These are phyloP conservation scores for Rhodotorula babjevae DNA, from an alignment of 768 basidiomycete species.

Conservation along the genomic window DNA sequence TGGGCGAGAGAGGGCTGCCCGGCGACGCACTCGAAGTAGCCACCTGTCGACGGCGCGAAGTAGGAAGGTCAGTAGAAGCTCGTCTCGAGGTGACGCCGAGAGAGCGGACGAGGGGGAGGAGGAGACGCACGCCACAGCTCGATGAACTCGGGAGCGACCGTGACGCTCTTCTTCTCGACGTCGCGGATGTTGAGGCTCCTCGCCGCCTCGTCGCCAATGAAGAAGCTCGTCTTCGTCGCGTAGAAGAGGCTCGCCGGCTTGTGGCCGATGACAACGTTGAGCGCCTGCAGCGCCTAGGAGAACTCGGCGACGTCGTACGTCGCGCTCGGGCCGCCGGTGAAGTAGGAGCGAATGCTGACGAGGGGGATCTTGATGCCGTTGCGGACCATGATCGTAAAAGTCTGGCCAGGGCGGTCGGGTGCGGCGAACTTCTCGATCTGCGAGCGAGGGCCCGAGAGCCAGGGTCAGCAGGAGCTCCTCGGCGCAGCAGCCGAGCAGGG, in stretches of 20 bases:
- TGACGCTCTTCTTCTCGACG: background rate
- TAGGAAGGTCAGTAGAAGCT: background rate
- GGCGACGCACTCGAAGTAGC: constrained; percentile 1
- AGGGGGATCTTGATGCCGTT: background rate
- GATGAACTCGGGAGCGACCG: background rate
- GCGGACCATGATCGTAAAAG: background rate
- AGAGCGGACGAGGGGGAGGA: background rate
- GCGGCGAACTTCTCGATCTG: background rate
- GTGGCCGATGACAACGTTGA: background rate
- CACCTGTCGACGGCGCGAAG: background rate
- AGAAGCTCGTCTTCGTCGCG: background rate
- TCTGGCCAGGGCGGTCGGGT: background rate
- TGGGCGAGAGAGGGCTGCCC: background rate
- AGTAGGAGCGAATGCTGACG: background rate
- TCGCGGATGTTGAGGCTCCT: background rate
- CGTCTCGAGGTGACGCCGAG: too few species aligned
- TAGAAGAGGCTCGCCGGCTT: background rate
- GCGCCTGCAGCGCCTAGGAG: background rate
- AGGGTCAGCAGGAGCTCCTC: background rate
- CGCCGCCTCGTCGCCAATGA: background rate
- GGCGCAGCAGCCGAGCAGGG: too few species aligned
- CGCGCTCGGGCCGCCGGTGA: background rate
- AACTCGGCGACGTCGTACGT: background rate
- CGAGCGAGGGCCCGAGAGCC: background rate
- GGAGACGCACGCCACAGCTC: constrained; percentile 15